Percentiles rank a stretch among this genome's conserved stretches.
phyloP scores from a whole-genome alignment of 805 yeast species.

The Pichia kluyveri region DNA sequence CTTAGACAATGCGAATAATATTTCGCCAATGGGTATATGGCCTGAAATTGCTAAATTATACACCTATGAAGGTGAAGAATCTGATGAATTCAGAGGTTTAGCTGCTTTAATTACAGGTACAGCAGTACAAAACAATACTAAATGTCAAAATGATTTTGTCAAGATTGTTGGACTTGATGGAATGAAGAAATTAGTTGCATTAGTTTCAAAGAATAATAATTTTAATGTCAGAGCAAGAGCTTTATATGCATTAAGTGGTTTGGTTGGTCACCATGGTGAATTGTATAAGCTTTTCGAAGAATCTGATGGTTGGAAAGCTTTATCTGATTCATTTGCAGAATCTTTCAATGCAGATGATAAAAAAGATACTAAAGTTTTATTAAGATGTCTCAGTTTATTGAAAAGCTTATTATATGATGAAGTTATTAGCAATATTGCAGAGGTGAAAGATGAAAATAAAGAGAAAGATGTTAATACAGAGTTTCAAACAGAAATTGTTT shows the following conservation, averaged over 20 bases:
- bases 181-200: conserved; percentile 33
- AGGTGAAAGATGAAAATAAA: background rate
- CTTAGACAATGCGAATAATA: conserved; percentile 88
- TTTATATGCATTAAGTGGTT: conserved; percentile 67
- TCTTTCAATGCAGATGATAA: conserved; percentile 4
- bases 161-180: conserved; percentile 37
- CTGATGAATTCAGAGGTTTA: conserved; percentile 39
- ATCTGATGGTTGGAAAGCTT: conserved; percentile 49
- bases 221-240: conserved; percentile 48
- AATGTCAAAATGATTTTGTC: conserved; percentile 58
- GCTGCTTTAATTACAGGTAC: conserved; percentile 59
- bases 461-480: conserved; percentile 16
- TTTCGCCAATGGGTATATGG: conserved; percentile 81
- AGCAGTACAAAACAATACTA: conserved; percentile 86
- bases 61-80: conserved; percentile 40
- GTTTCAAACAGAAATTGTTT: background rate
- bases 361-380: conserved; percentile 8
- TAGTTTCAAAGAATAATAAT: conserved; percentile 16
- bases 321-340: conserved; percentile 4
- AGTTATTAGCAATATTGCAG: conserved; percentile 16
- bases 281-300: conserved; percentile 49
- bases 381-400: conserved; percentile 13
- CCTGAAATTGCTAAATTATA: conserved; percentile 33
- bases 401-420: conserved; percentile 50
- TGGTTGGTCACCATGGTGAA: conserved; percentile 56